phyloP scores from a whole-genome alignment of 2,329 filamentous ascomycete species.

The Trichophaea hybrida region DNA sequence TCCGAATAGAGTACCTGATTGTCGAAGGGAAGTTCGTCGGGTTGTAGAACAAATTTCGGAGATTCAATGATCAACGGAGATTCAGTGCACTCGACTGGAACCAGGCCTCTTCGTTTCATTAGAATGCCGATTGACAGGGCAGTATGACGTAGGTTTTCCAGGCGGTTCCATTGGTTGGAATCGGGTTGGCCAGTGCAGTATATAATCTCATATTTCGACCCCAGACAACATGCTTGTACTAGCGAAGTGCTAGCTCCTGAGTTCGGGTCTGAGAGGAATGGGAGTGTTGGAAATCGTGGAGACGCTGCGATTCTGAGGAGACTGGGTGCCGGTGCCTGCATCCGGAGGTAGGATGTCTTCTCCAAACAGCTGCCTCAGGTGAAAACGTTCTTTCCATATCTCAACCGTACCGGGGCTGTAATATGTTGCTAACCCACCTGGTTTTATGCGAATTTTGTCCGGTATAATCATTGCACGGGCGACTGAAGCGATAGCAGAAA shows the following conservation, averaged over 20 bases:
- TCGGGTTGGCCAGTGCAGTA: background rate
- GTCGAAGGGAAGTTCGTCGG: background rate
- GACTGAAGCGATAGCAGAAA: constrained; percentile 4
- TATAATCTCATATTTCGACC: too few species aligned
- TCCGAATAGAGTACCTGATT: constrained; percentile 8
- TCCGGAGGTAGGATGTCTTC: background rate
- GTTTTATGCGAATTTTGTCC: background rate
- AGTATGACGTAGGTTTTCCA: background rate
- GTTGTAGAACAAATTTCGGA: too few species aligned
- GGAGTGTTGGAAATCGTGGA: too few species aligned
- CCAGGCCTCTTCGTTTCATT: background rate
- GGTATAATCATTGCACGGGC: constrained; percentile 6
- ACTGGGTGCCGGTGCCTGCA: background rate
- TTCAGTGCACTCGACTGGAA: background rate
- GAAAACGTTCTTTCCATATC: background rate
- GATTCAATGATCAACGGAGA: too few species aligned
- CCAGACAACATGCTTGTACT: too few species aligned
- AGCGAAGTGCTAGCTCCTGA: too few species aligned
- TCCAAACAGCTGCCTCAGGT: background rate
- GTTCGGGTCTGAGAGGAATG: too few species aligned
- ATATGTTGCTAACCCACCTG: too few species aligned
- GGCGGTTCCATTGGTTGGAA: background rate
- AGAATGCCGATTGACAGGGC: background rate
- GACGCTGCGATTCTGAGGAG: too few species aligned
- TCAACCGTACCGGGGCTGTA: background rate